Percentiles rank a stretch among this genome's conserved stretches.
Conservation (phyloP, 257 asterid species). For the Capsicum pubescens region DNA sequence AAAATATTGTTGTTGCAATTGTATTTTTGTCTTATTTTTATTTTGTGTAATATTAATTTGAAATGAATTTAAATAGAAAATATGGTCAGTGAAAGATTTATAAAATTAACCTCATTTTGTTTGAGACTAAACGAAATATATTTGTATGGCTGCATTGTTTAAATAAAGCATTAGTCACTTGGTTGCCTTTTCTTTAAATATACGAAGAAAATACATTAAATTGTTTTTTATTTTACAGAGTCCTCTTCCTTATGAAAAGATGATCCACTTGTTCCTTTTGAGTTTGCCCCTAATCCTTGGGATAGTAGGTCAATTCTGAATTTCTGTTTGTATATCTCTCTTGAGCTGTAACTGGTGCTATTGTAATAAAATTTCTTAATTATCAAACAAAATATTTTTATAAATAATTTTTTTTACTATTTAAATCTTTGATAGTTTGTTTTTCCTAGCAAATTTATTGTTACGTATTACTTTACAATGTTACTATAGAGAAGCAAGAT, state of each 20-base stretch:
- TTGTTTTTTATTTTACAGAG: background rate
- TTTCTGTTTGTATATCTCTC: no score
- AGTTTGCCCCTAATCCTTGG: background rate
- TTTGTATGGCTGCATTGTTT: background rate
- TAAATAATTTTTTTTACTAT: no score
- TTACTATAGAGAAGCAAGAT: no score
- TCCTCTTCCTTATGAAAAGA: background rate
- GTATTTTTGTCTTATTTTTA: background rate
- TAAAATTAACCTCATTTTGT: background rate
- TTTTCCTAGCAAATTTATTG: no score
- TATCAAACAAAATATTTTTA: no score
- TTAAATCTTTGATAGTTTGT: no score
- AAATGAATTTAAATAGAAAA: background rate
- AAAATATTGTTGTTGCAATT: background rate
- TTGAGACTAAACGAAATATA: background rate
- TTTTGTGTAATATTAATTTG: background rate
- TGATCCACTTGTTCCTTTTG: background rate
- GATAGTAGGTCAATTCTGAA: no score
- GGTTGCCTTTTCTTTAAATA: background rate
- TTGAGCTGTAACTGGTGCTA: no score
- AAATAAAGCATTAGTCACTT: background rate
- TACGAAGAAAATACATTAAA: background rate
- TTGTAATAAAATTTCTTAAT: no score
- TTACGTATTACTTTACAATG: no score
- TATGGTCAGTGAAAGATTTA: background rate